A percentile compares a stretch with the other conserved stretches of the same genome.
Conservation (phyloP, 139 green algal species). For the Auxenochlorella pyrenoidosa region DNA sequence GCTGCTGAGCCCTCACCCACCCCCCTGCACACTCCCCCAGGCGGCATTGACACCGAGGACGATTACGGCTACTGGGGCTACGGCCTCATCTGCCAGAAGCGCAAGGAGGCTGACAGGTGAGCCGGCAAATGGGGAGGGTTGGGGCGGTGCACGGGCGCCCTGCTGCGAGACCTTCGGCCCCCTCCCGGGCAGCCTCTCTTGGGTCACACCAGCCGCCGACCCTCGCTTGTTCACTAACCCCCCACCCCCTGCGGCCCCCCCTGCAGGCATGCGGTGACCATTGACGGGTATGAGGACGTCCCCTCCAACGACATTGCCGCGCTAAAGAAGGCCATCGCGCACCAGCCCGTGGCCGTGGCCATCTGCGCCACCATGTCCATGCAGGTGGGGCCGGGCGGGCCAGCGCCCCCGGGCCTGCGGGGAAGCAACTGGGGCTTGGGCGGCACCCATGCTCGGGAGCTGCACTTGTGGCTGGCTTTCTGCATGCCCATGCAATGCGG, state of each 20-base stretch:
- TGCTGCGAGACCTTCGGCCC: no score
- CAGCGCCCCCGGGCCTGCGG: no score
- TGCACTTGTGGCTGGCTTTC: no score
- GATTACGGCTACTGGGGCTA: conserved; percentile 88
- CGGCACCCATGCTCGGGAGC: no score
- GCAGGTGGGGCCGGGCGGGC: conserved; percentile 11
- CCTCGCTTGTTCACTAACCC: no score
- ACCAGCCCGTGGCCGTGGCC: conserved; percentile 89
- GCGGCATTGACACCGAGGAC: conserved; percentile 83
- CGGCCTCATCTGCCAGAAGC: conserved; percentile 67
- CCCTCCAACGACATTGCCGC: conserved; percentile 66
- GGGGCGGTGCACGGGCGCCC: no score
- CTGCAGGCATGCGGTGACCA: conserved; percentile 59
- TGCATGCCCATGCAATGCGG: no score
- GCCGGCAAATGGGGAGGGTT: background rate
- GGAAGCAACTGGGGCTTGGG: no score
- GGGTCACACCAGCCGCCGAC: no score
- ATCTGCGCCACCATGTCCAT: conserved; percentile 86
- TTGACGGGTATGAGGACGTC: conserved; percentile 91
- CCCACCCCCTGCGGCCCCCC: no score
- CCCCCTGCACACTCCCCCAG: background rate
- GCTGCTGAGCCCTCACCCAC: background rate
- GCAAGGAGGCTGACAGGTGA: conserved; percentile 55
- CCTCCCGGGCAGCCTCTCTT: background rate
- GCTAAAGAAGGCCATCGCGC: conserved; percentile 71